Percentiles rank a stretch among this genome's conserved stretches.
phyloP scores from a whole-genome alignment of 805 yeast genomes.

The Lachancea thermotolerans region DNA sequence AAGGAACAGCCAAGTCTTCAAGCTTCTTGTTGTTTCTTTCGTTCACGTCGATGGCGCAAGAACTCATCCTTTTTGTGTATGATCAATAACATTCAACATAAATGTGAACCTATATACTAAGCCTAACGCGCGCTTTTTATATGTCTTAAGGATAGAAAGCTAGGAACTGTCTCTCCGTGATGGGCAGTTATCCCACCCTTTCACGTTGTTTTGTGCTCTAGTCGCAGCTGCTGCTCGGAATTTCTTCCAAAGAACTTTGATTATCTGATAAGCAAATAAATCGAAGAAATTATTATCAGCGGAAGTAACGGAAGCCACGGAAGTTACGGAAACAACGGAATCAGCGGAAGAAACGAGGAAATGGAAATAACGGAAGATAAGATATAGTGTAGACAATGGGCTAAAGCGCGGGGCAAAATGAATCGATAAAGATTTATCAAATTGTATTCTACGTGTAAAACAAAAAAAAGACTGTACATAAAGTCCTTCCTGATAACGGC shows the following conservation, averaged over 20 bases:
- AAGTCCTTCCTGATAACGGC: no score
- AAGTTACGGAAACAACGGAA: background rate
- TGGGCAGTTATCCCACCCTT: background rate
- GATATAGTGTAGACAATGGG: no score
- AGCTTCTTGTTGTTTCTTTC: constrained; percentile 9
- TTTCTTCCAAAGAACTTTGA: background rate
- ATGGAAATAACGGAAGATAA: no score
- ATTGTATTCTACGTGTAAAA: no score
- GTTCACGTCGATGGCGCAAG: constrained; percentile 6
- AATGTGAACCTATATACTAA: background rate
- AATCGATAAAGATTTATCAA: no score
- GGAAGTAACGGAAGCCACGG: background rate
- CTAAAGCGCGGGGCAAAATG: no score
- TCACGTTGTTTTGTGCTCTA: background rate
- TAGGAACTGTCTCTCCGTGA: background rate
- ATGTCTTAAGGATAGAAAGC: no score
- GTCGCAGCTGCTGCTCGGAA: background rate
- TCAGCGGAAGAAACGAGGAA: no score
- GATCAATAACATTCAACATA: background rate
- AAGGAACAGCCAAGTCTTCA: constrained; percentile 7
- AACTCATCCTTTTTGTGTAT: background rate
- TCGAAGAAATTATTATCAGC: background rate
- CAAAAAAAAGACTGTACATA: background rate
- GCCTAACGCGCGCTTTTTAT: no score
- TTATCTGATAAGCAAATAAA: background rate